Percentiles rank a stretch among this genome's conserved stretches.
phyloP scores from a whole-genome alignment of 768 basidiomycete species.

The Porpolomopsis calyptriformis region DNA sequence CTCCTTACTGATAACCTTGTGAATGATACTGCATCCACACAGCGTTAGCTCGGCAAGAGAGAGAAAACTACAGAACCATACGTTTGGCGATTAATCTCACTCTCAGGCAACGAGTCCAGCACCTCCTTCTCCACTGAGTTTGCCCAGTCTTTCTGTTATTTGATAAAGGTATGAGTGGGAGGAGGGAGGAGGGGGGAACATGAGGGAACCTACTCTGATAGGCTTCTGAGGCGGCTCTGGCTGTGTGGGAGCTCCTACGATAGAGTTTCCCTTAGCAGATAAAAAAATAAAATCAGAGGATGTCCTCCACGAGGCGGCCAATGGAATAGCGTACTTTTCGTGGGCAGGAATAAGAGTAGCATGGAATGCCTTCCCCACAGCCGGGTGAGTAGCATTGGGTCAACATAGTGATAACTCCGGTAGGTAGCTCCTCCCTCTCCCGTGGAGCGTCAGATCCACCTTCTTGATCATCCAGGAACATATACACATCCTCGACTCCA shows the following conservation, averaged over 20 bases:
- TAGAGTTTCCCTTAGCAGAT: conserved; percentile 22
- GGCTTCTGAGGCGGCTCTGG: conserved; percentile 23
- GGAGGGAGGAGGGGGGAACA: conserved; percentile 8
- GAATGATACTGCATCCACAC: conserved; percentile 47
- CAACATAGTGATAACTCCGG: conserved; percentile 80
- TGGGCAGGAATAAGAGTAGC: conserved; percentile 79
- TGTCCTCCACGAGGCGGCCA: background rate
- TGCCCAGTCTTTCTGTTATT: conserved; percentile 30
- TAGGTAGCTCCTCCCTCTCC: conserved; percentile 66
- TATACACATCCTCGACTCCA: conserved; percentile 87
- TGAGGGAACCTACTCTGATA: conserved; percentile 8
- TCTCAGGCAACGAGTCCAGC: conserved; percentile 46
- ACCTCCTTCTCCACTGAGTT: conserved; percentile 34
- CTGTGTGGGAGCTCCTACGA: conserved; percentile 18
- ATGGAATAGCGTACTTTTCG: conserved; percentile 35
- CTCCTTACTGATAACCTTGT: conserved; percentile 81
- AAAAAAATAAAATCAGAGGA: background rate
- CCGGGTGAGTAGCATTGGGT: conserved; percentile 86
- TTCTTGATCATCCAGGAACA: conserved; percentile 78
- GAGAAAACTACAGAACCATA: conserved; percentile 15
- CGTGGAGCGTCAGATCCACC: conserved; percentile 48
- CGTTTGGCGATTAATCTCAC: conserved; percentile 79
- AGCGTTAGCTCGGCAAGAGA: background rate
- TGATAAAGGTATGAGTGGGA: background rate
- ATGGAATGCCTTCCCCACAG: conserved; percentile 69